A percentile compares a stretch with the other conserved stretches of the same genome.
Evolutionary conservation across 495 filamentous ascomycete genomes (phyloP).

Genomic region (Penicillium diatomitis): DNA sequence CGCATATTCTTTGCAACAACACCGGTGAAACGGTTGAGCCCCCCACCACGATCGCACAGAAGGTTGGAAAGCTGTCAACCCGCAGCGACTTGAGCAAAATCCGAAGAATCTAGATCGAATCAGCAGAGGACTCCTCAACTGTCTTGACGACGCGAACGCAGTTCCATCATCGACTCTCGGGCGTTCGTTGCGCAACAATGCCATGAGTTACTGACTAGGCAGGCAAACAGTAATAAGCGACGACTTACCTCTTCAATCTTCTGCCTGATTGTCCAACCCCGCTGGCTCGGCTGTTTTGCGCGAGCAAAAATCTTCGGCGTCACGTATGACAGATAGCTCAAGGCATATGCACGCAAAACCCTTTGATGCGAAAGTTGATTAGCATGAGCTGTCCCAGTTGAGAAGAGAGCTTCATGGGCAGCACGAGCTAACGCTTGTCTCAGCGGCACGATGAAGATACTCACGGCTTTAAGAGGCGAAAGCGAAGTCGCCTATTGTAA

Average conservation of each 20-base stretch:
- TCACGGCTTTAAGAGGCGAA: slow-evolving; percentile 20
- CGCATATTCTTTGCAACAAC: slow-evolving; percentile 25
- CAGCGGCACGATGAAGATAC: slow-evolving; percentile 11
- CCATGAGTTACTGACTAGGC: neutral
- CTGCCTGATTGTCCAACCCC: slow-evolving; percentile 31
- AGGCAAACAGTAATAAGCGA: neutral
- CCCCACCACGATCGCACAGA: slow-evolving; percentile 68
- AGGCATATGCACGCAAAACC: slow-evolving; percentile 60
- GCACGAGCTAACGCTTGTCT: neutral
- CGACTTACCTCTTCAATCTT: slow-evolving; percentile 31
- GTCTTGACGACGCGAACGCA: no score
- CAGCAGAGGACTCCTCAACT: no score
- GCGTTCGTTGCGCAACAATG: no score
- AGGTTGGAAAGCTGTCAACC: slow-evolving; percentile 61
- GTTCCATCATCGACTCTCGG: neutral
- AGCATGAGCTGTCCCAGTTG: neutral
- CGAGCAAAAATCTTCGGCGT: slow-evolving; percentile 56
- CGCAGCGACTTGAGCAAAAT: slow-evolving; percentile 31
- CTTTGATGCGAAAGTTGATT: slow-evolving; percentile 26
- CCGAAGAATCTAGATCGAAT: slow-evolving; percentile 7
- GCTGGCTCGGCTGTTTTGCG: slow-evolving; percentile 38
- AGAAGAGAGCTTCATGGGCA: no score
- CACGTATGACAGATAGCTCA: slow-evolving; percentile 66
- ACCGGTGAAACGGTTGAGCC: slow-evolving; percentile 63
- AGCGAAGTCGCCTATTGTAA: slow-evolving; percentile 13